Evolutionary conservation across 352 stramenopile genomes (phyloP), one percentile per base, ranked within the genome.

Genomic region (Phytophthora sojae): DNA sequence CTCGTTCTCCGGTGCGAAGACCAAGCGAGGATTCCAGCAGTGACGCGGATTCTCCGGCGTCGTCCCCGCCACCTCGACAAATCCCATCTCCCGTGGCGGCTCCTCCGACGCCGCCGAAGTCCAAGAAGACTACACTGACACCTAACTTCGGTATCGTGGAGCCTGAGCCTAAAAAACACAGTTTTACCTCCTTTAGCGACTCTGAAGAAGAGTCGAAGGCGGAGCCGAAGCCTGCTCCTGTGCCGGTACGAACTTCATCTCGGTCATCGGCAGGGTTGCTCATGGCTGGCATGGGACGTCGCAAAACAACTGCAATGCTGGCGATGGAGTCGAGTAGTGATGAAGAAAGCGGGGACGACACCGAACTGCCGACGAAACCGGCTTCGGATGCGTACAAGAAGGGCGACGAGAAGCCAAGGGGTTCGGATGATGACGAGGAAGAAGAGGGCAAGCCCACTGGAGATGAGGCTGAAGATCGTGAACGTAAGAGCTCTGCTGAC

Each of bases 141-240:
- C 88, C 88, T 15, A 94, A 93, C 67, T 95, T 93, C 35, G 80
- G 75, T 15, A 85, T 95, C 35, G 88, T 94, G 12, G 82, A 88
- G 45, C 78, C 67, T 44, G 69, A 61, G 67, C 87, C 82, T 19
- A 93, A 90, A 53, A 81, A 82, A 29, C 79, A 81, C 56, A 97
- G 90, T 61, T 97, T 97, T 47, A 94, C 82, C 21, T 97, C 90
- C 26, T 97, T 97, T 69, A 88, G 86, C 52, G 86, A 94, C 49
- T 95, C 88, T 23, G 90, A 97, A 57, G 86, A 94, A 66, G 88
- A 94, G 60, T 81, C 83, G 1, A 95, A 95, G 68, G 74, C 76
- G 4, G 85, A 94, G 52, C 86, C 80, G 7, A 85, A 91, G 45
- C 77, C 83, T 55, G 56, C 62, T n/a, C 71, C 69, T 15, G 70